Conservation (phyloP, 2,329 filamentous ascomycete species). For the Fusarium verrucosum region DNA sequence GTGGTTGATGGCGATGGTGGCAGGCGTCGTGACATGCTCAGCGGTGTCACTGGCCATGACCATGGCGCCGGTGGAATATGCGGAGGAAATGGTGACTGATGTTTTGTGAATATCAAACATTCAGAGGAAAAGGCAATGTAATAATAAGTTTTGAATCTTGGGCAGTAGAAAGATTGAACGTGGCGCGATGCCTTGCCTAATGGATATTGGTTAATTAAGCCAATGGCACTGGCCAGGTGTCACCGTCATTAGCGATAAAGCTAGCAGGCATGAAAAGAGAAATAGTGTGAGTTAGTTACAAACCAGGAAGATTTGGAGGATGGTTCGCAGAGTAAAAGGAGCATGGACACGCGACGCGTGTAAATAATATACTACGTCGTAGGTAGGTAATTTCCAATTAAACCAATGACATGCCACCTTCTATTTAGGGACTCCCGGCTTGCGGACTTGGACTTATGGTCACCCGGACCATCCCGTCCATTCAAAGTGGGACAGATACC, state of each 20-base stretch:
- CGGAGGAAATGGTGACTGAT: slow-evolving; percentile 21
- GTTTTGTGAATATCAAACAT: background rate
- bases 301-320: background rate
- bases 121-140: background rate
- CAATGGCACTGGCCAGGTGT: slow-evolving; percentile 8
- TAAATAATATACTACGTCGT: too few species aligned
- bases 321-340: slow-evolving; percentile 8
- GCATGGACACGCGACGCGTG: slow-evolving; percentile 12
- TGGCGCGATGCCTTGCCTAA: slow-evolving; percentile 22
- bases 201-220: slow-evolving; percentile 38
- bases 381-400: slow-evolving; percentile 25
- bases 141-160: background rate
- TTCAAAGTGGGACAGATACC: background rate
- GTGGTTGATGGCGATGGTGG: slow-evolving; percentile 26
- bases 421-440: slow-evolving; percentile 12
- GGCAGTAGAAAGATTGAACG: slow-evolving; percentile 4
- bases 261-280: slow-evolving; percentile 7
- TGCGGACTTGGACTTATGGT: slow-evolving; percentile 21
- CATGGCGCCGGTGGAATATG: slow-evolving; percentile 34
- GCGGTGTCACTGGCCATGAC: slow-evolving; percentile 32
- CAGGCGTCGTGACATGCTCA: slow-evolving; percentile 34
- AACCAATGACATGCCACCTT: slow-evolving; percentile 13
- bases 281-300: slow-evolving; percentile 2
- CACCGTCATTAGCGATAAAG: slow-evolving; percentile 14
- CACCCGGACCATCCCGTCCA: slow-evolving; percentile 1